phyloP scores from a whole-genome alignment of 306 rosid species.

The Gastrolobium villosum region DNA sequence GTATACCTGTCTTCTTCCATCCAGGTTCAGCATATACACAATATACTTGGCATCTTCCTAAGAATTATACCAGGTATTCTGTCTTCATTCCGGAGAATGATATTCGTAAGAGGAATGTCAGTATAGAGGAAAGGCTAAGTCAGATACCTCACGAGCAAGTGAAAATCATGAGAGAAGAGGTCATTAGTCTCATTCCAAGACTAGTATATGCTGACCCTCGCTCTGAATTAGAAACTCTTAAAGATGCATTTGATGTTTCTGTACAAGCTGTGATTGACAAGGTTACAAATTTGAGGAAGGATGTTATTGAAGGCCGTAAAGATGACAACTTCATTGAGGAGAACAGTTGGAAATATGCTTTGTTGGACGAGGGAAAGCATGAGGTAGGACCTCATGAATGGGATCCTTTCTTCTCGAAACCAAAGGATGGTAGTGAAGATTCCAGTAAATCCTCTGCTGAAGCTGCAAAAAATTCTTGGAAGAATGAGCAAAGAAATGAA shows the following conservation, averaged over 20 bases:
- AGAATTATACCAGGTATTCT: slow-evolving; percentile 79
- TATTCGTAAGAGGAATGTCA: slow-evolving; percentile 79
- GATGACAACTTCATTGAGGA: slow-evolving; percentile 89
- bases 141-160: slow-evolving; percentile 80
- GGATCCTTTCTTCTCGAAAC: slow-evolving; percentile 99
- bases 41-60: slow-evolving; percentile 99
- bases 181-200: slow-evolving; percentile 84
- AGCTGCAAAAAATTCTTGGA: slow-evolving; percentile 93
- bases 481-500: slow-evolving; percentile 72
- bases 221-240: slow-evolving; percentile 78
- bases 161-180: slow-evolving; percentile 90
- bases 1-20: slow-evolving; percentile 98
- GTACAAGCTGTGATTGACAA: slow-evolving; percentile 85
- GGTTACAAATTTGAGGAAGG: slow-evolving; percentile 85
- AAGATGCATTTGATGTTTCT: slow-evolving; percentile 95
- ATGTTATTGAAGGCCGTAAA: slow-evolving; percentile 67
- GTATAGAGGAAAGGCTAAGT: slow-evolving; percentile 81
- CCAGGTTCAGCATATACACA: slow-evolving; percentile 98
- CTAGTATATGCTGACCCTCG: slow-evolving; percentile 96
- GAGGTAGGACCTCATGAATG: slow-evolving; percentile 97
- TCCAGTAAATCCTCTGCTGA: slow-evolving; percentile 69
- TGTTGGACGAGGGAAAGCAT: slow-evolving; percentile 88
- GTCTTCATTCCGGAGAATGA: slow-evolving; percentile 95
- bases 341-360: slow-evolving; percentile 95
- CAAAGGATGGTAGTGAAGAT: slow-evolving; percentile 76